Evolutionary conservation across 495 filamentous ascomycete genomes (phyloP), one percentile per base, ranked within the genome.

Genomic region (Penicillium herquei): DNA sequence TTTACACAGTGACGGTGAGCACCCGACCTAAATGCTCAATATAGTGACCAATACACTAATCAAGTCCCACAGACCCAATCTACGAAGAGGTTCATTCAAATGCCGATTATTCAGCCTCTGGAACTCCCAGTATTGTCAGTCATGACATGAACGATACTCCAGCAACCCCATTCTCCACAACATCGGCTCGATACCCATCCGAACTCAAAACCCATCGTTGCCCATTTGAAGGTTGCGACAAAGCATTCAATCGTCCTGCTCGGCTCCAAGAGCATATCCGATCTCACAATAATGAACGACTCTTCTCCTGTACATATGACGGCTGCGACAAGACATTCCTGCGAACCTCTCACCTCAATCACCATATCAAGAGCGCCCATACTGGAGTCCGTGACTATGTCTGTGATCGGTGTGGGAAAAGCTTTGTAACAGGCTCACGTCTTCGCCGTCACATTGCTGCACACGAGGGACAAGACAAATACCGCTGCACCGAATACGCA

Each of bases 211-310:
- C 81, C 17, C 84, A 87, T 61, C 70, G 67, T 39, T 96, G 92
- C 70, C 79, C 83, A 3, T 82, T 81, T 59, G 78, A 84, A 14
- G 83, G 79, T 37, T 96, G 92, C 65, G 66, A 70, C 21, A 92
- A 91, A 70, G 82, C 85, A n/a, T 96, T 92, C 81, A 93, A 94
- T 68, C 85, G 92, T 1, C 91, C 89, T 2, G 84, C 82, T n/a
- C 82, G 88, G 34, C 80, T 96, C 2, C 77, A 84, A n/a, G 81
- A 88, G 42, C 92, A 96, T 63, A 63, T 91, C 3, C 77, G 88
- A 41, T 88, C 87, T 3, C 92, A 96, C 67, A 90, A 83, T 40
- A 88, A 89, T 58, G 89, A 92, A 59, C 81, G 91, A 8, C 78
- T 88, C 6, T 90, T 84, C 66, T 68, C 75, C 26, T 98, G 94